Conservation (phyloP, 768 basidiomycete genomes). For the Epithele typhae region DNA sequence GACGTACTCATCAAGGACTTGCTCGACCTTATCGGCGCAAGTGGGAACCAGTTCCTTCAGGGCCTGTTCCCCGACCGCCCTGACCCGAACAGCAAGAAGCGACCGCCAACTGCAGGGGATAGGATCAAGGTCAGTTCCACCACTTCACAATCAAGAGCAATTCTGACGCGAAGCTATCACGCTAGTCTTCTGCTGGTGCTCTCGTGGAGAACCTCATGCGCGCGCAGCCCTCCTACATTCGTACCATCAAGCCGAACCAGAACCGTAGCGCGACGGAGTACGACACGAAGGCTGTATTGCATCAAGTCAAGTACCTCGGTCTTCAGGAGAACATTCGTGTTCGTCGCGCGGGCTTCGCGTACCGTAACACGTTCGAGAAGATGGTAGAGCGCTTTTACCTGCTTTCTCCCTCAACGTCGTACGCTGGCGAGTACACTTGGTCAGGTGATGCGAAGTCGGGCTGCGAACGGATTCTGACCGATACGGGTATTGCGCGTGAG, state of each 20-base stretch:
- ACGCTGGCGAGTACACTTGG: conserved; percentile 99
- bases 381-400: conserved; percentile 99
- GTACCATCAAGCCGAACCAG: conserved; percentile 98
- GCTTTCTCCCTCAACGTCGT: conserved; percentile 90
- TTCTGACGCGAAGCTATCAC: too few relatives aligned
- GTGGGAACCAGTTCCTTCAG: conserved; percentile 83
- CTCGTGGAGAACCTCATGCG: conserved; percentile 98
- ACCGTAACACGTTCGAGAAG: conserved; percentile 97
- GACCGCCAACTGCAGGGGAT: conserved; percentile 96
- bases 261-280: conserved; percentile 91
- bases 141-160: too few relatives aligned
- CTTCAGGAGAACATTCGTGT: conserved; percentile 98
- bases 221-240: conserved; percentile 95
- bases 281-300: conserved; percentile 90
- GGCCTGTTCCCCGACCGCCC: conserved; percentile 89
- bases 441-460: conserved; percentile 85
- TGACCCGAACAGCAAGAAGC: conserved; percentile 95
- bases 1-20: conserved; percentile 94
- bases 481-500: conserved; percentile 92
- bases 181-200: conserved; percentile 87
- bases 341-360: conserved; percentile 95
- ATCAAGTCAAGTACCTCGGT: conserved; percentile 99
- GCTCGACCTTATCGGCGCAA: conserved; percentile 79
- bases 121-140: conserved; percentile 84
- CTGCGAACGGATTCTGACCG: conserved; percentile 88